Evolutionary conservation across 2,329 filamentous ascomycete genomes (phyloP), one percentile per base, ranked within the genome.

Genomic region (Colletotrichum agaves): DNA sequence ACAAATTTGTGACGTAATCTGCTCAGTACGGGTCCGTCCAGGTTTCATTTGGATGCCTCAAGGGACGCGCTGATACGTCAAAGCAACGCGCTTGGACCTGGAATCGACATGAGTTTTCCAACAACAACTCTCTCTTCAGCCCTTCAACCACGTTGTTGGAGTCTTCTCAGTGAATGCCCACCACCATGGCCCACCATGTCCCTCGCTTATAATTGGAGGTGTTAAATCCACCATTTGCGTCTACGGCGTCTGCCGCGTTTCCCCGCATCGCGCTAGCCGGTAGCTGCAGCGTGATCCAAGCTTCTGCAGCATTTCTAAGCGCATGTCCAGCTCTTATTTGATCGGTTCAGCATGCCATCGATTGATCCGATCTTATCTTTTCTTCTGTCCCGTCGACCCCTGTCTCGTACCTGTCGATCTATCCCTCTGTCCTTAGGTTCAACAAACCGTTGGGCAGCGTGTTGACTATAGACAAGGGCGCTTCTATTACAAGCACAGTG

Each of bases 1-100:
- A 46, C 61, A 60, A 3, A 5, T 27, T 27, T 43, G 39, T 68
- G 65, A 68, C 61, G 65, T 68, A 68, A 68, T 60, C 47, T 65
- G 65, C 65, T 68, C 65, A 60, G 10, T 39, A 55, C n/a, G 39
- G 61, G 61, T 65, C 65, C 47, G 53, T 60, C 33, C 61, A 39
- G 47, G 65, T 68, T 68, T 68, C 65, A 68, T 64, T 68, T 19
- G 8, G 17, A 46, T 64, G 53, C 23, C 46, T 50, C 17, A 59
- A 53, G 39, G 50, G 52, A 44, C 60, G 61, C 52, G 52, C 61
- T 58, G 60, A 58, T 27, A 63, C 46, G 47, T 53, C 39, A 64
- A 64, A 60, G 60, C 55, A 41, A 43, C 47, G 61, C 53, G 65
- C 61, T 49, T 65, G 61, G 61, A 17, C 27, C 47, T 44, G 27